These are phyloP conservation scores for Wickerhamomyces chambardii DNA, from an alignment of 805 yeast species.

Conservation along the genomic window DNA sequence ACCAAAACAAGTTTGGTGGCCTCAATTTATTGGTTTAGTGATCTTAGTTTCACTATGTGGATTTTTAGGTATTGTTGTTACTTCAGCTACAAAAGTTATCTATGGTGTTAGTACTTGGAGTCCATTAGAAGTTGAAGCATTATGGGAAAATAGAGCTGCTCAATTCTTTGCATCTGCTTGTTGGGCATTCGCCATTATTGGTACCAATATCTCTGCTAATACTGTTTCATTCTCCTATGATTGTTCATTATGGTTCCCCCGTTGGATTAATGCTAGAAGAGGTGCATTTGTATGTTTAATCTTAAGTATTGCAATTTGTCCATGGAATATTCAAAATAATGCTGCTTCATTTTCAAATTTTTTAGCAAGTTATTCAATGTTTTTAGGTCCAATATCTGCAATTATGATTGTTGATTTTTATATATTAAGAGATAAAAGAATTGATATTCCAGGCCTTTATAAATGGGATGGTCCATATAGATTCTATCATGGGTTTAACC, in stretches of 20 bases:
- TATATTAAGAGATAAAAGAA: conserved; percentile 60
- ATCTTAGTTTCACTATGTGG: conserved; percentile 20
- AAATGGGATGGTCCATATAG: conserved; percentile 31
- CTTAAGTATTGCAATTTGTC: conserved; percentile 61
- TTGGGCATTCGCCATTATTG: conserved; percentile 66
- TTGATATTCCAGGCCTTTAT: conserved; percentile 57
- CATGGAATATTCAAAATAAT: conserved; percentile 64
- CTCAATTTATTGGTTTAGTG: conserved; percentile 22
- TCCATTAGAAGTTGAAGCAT: conserved; percentile 28
- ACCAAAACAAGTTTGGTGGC: conserved; percentile 20
- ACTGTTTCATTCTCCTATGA: conserved; percentile 56
- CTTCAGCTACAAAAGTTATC: conserved; percentile 26
- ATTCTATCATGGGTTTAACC: conserved; percentile 64
- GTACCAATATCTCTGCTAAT: conserved; percentile 65
- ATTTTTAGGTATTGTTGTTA: conserved; percentile 22
- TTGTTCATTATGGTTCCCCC: conserved; percentile 46
- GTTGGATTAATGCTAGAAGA: conserved; percentile 48
- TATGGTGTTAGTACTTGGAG: conserved; percentile 35
- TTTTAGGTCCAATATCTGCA: conserved; percentile 75
- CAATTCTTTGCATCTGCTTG: conserved; percentile 58
- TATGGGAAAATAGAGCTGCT: conserved; percentile 46
- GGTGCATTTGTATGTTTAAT: conserved; percentile 61
- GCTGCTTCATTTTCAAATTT: conserved; percentile 67
- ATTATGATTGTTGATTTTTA: conserved; percentile 47
- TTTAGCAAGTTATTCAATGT: conserved; percentile 68